These are phyloP conservation scores for Somion occarium DNA, from an alignment of 1,284 basidiomycete species.

Conservation along the genomic window DNA sequence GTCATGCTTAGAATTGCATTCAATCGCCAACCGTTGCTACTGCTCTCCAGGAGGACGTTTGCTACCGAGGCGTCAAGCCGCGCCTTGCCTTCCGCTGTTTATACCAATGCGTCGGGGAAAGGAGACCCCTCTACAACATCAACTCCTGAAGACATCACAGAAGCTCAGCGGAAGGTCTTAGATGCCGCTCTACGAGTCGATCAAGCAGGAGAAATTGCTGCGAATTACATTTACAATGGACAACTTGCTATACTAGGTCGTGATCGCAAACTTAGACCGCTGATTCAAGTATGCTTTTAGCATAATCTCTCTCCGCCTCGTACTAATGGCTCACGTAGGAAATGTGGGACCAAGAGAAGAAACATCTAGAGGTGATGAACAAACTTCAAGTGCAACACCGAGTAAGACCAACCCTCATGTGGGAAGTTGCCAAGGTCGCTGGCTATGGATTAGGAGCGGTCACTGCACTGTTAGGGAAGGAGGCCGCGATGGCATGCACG, in stretches of 20 bases:
- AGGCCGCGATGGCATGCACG: conserved; percentile 97
- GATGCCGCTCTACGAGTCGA: conserved; percentile 78
- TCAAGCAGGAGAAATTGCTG: conserved; percentile 90
- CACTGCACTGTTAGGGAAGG: conserved; percentile 86
- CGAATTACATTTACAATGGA: conserved; percentile 90
- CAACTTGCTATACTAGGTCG: conserved; percentile 70
- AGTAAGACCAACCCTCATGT: conserved; percentile 80
- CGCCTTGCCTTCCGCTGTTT: conserved; percentile 25
- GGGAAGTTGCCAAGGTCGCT: conserved; percentile 80
- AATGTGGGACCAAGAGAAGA: conserved; percentile 97
- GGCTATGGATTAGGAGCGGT: conserved; percentile 83
- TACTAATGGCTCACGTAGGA: too few species aligned
- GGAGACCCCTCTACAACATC: conserved; percentile 36
- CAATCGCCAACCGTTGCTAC: neutral
- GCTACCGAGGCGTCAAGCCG: conserved; percentile 6
- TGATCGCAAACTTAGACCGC: conserved; percentile 54
- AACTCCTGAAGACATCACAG: conserved; percentile 45
- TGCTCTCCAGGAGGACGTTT: conserved; percentile 3
- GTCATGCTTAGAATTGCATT: neutral
- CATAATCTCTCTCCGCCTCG: too few species aligned
- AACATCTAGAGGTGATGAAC: conserved; percentile 85
- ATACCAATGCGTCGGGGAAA: conserved; percentile 29
- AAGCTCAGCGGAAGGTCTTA: conserved; percentile 44
- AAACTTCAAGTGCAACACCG: conserved; percentile 80
- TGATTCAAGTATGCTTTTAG: conserved; percentile 66